phyloP scores from a whole-genome alignment of 2,329 filamentous ascomycete species.

The Arthrobotrys pseudoclavata region DNA sequence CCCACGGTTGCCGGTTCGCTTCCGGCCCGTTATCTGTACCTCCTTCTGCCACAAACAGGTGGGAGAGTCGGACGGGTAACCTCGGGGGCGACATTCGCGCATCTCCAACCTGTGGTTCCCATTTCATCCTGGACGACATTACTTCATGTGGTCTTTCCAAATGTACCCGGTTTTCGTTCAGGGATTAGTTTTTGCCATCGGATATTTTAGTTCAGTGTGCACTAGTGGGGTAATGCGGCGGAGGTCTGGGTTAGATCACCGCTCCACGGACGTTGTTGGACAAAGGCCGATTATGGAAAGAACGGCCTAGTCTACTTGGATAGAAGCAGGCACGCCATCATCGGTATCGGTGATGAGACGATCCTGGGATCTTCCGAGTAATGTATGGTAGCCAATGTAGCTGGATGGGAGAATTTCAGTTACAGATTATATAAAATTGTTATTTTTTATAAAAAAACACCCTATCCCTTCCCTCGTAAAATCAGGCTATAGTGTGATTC shows the following conservation, averaged over 20 bases:
- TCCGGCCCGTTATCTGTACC: conserved; percentile 35
- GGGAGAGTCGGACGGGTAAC: conserved; percentile 9
- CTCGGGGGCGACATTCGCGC: conserved; percentile 48
- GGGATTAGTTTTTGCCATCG: conserved; percentile 17
- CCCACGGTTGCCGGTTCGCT: conserved; percentile 43
- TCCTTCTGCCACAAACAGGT: conserved; percentile 6
- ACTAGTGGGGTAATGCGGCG: conserved; percentile 3
- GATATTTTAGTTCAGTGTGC: background rate
- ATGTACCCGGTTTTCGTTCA: background rate
- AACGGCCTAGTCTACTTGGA: conserved; percentile 12
- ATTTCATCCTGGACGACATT: conserved; percentile 19
- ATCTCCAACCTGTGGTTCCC: conserved; percentile 45
- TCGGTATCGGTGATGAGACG: background rate
- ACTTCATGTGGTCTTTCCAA: conserved; percentile 12
- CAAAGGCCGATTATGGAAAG: conserved; percentile 10
- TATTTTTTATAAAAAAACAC: conserved; percentile 1
- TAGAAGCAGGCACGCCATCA: background rate
- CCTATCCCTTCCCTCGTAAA: background rate
- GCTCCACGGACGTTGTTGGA: conserved; percentile 18
- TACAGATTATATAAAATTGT: conserved; percentile 30
- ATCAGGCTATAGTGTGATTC: background rate
- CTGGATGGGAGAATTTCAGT: conserved; percentile 49
- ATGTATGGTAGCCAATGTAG: conserved; percentile 53
- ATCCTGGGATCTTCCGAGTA: background rate
- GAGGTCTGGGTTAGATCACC: background rate